Conservation (phyloP, 2,329 filamentous ascomycete genomes). For the Alternaria gaisen region DNA sequence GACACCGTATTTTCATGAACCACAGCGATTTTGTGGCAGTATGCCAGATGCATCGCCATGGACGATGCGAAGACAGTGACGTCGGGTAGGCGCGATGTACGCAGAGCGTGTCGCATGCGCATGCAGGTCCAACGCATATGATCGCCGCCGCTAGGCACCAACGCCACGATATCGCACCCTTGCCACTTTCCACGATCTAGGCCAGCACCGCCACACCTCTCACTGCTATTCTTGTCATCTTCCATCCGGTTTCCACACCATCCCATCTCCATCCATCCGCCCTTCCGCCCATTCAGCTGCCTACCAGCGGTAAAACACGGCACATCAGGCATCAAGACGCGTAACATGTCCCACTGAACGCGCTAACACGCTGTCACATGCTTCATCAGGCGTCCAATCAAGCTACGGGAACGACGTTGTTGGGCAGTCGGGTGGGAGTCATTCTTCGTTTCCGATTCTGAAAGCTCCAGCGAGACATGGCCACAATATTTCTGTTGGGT, state of each 20-base stretch:
- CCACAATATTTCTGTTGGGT: background rate
- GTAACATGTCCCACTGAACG: conserved; percentile 12
- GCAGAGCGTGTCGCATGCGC: background rate
- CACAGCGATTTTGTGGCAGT: no score
- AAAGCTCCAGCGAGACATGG: background rate
- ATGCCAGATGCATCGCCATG: background rate
- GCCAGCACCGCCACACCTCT: background rate
- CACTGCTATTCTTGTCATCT: background rate
- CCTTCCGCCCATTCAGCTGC: background rate
- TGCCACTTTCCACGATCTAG: background rate
- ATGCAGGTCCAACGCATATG: background rate
- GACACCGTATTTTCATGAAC: background rate
- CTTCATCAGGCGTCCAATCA: conserved; percentile 16
- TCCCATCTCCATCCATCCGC: background rate
- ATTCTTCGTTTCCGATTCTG: background rate
- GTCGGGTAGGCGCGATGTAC: background rate
- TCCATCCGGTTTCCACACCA: background rate
- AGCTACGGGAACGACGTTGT: background rate
- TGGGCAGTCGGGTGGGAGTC: background rate
- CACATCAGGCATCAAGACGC: conserved; percentile 3
- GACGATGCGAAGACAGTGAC: background rate
- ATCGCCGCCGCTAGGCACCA: background rate
- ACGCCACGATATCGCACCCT: background rate
- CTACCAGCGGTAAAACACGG: background rate
- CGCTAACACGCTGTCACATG: conserved; percentile 35